These are phyloP conservation scores for Globisporangium lucens DNA, from an alignment of 352 stramenopile species.

Conservation along the genomic window DNA sequence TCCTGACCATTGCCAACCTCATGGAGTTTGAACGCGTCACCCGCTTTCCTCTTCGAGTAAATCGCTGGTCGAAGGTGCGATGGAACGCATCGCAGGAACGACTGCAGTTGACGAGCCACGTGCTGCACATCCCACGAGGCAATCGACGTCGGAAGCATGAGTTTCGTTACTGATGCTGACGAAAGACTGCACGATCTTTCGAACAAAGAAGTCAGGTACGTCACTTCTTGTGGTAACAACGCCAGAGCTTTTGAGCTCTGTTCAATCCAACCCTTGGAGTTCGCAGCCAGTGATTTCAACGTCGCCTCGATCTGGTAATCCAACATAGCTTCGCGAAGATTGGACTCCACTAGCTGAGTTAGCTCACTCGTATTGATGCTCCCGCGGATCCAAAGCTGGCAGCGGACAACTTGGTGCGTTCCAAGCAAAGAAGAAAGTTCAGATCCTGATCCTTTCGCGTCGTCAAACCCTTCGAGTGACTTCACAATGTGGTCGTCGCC, in stretches of 20 bases:
- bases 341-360: constrained; percentile 54
- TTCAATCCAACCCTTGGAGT: background rate
- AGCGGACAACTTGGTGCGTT: constrained; percentile 24
- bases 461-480: constrained; percentile 17
- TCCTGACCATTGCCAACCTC: background rate
- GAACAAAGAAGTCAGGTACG: constrained; percentile 44
- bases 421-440: background rate
- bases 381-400: constrained; percentile 73
- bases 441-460: background rate
- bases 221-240: constrained; percentile 25
- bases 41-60: constrained; percentile 37
- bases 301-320: constrained; percentile 77
- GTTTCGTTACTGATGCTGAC: constrained; percentile 60
- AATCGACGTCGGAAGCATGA: constrained; percentile 38
- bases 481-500: constrained; percentile 11
- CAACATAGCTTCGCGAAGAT: constrained; percentile 72
- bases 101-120: constrained; percentile 43
- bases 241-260: background rate
- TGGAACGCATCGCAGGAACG: constrained; percentile 52
- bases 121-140: constrained; percentile 65
- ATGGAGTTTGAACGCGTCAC: constrained; percentile 23
- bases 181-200: constrained; percentile 40
- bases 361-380: constrained; percentile 56
- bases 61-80: constrained; percentile 46
- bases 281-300: constrained; percentile 25